Evolutionary conservation across 202 grass and related monocot species (phyloP), one percentile per base, ranked within the genome.

Genomic region (Sporobolus alterniflorus): DNA sequence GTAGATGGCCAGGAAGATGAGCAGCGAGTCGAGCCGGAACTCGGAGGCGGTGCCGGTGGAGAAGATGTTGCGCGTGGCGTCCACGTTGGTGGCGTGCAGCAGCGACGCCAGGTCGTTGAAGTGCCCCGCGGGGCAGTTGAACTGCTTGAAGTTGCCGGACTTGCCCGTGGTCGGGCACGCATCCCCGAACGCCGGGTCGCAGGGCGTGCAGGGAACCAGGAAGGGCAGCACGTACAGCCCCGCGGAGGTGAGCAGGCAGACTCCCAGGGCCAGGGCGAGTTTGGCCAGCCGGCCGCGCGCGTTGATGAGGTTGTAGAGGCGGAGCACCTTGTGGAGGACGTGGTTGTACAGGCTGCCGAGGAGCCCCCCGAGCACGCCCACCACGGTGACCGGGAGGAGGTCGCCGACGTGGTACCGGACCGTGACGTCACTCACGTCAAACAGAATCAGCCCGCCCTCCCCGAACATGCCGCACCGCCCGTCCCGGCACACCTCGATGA

Each of bases 91-190:
- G 73, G 96, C 96, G 64, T 98, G 91, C 24, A 98, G 93, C 42
- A 98, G 96, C 25, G 76, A 92, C 3, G 96, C 93, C 17, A 98
- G 91, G 80, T 98, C 96, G 64, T 98, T 98, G 80, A 95, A 98
- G 40, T 92, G 34, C 0, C 96, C 96, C 1, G 9, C 18, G 7
- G 96, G 93, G 65, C 96, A 98, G 76, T 98, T 98, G 77, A 98
- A 98, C 81, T 93, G 91, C 93, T 98, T 98, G 93, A 98, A 98
- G 77, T 98, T 98, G 36, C 96, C 96, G 41, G 91, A 88, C 20
- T 87, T 61, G 26, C 91, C 93, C 1, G 56, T 75, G 1, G 77
- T 89, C 18, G 96, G 93, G 86, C 93, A 98, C 24, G 50, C 17
- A 0, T 32, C 80, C 2, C 77, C 83, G 67, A 64, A 59, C 24